phyloP scores from a whole-genome alignment of 139 green algal species.

The Marvania coccoides region DNA sequence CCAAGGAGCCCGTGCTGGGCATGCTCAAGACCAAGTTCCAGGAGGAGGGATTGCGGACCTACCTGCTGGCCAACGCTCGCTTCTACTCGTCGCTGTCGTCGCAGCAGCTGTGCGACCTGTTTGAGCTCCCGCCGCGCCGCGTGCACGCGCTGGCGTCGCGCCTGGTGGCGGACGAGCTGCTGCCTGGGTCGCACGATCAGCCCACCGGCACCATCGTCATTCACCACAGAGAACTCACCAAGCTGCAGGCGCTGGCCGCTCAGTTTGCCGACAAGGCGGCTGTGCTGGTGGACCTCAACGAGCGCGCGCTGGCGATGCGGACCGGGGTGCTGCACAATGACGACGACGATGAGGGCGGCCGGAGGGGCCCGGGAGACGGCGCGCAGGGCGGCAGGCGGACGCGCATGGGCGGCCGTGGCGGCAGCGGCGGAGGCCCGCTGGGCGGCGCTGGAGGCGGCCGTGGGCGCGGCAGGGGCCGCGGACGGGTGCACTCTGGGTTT shows the following conservation, averaged over 20 bases:
- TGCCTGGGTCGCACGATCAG: conserved; percentile 88
- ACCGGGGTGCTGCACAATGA: conserved; percentile 62
- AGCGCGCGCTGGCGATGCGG: conserved; percentile 78
- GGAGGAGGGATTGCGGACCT: conserved; percentile 86
- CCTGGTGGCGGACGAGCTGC: conserved; percentile 88
- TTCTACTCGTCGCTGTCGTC: conserved; percentile 83
- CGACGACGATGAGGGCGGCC: conserved; percentile 15
- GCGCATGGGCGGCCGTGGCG: conserved; percentile 26
- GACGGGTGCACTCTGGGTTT: background rate
- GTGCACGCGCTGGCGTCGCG: conserved; percentile 71
- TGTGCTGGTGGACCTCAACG: conserved; percentile 91
- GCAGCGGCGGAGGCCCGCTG: conserved; percentile 11
- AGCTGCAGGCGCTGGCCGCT: conserved; percentile 63
- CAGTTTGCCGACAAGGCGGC: conserved; percentile 72
- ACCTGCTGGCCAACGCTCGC: conserved; percentile 78
- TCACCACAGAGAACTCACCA: conserved; percentile 64
- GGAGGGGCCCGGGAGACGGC: background rate
- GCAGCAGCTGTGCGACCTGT: conserved; percentile 81
- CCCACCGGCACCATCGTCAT: conserved; percentile 90
- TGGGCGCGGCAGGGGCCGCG: conserved; percentile 23
- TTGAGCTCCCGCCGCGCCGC: conserved; percentile 76
- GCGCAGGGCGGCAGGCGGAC: conserved; percentile 21
- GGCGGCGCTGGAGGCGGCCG: conserved; percentile 6
- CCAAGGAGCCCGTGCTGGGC: conserved; percentile 58
- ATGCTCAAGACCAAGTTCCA: conserved; percentile 76